Evolutionary conservation across 805 yeast species (phyloP).

Genomic region (Candida ulmi): DNA sequence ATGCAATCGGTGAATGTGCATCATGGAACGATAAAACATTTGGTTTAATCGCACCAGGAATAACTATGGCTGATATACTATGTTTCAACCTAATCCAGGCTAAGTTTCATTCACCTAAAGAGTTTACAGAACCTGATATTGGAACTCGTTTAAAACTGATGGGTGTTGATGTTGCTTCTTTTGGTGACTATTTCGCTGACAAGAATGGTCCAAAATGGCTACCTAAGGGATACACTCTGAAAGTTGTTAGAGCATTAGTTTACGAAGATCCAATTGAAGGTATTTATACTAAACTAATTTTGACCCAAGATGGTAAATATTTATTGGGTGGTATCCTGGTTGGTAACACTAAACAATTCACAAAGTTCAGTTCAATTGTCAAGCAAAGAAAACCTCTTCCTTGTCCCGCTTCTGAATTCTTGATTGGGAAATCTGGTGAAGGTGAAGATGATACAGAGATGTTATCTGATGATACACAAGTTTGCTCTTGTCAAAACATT

Average conservation of each 20-base stretch:
- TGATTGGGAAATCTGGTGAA: conserved; percentile 22
- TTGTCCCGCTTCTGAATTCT: conserved; percentile 26
- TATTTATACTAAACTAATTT: conserved; percentile 27
- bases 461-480: conserved; percentile 30
- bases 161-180: conserved; percentile 35
- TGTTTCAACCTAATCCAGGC: conserved; percentile 32
- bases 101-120: conserved; percentile 23
- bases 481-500: conserved; percentile 32
- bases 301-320: conserved; percentile 30
- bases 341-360: conserved; percentile 28
- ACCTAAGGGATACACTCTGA: conserved; percentile 22
- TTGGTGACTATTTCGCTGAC: conserved; percentile 34
- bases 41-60: conserved; percentile 34
- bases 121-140: conserved; percentile 28
- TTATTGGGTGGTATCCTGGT: conserved; percentile 33
- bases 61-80: conserved; percentile 32
- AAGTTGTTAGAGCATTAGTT: conserved; percentile 22
- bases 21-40: conserved; percentile 30
- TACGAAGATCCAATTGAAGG: conserved; percentile 31
- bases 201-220: conserved; percentile 29
- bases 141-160: conserved; percentile 31
- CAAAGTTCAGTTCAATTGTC: conserved; percentile 26
- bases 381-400: conserved; percentile 26
- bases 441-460: conserved; percentile 26
- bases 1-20: conserved; percentile 33